Conservation (phyloP, 108 stramenopile genomes). For the Pseudonitzschia multiseries region DNA sequence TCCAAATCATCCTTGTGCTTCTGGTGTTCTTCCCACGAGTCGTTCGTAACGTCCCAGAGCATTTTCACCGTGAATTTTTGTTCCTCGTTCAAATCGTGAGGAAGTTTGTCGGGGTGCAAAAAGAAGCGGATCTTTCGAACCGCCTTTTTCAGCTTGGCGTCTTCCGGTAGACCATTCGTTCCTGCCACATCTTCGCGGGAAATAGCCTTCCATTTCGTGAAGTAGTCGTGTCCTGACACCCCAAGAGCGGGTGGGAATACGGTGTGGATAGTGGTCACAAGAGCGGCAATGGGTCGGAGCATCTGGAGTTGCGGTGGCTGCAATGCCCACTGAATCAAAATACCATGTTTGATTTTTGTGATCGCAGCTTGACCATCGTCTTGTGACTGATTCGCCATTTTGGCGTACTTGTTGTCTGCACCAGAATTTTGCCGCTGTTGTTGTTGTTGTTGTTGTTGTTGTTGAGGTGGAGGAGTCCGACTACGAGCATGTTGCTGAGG, state of each 20-base stretch:
- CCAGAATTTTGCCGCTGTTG: conserved; percentile 14
- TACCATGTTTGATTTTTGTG: conserved; percentile 61
- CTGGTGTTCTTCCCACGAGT: conserved; percentile 78
- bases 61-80: conserved; percentile 74
- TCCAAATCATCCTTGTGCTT: conserved; percentile 59
- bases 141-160: conserved; percentile 77
- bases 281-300: conserved; percentile 67
- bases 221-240: conserved; percentile 71
- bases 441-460: background rate
- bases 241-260: conserved; percentile 81
- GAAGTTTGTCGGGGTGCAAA: conserved; percentile 81
- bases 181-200: conserved; percentile 37
- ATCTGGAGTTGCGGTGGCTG: conserved; percentile 70
- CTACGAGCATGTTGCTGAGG: conserved; percentile 42
- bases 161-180: conserved; percentile 48
- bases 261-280: conserved; percentile 71
- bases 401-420: conserved; percentile 55
- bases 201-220: conserved; percentile 74
- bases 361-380: conserved; percentile 52
- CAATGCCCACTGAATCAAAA: conserved; percentile 83
- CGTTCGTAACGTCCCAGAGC: conserved; percentile 82
- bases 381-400: conserved; percentile 55
- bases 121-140: conserved; percentile 83
- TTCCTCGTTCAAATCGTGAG: conserved; percentile 64
- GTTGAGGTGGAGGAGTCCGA: background rate